Conservation (phyloP, 768 basidiomycete species). For the Dentipellis fragilis region DNA sequence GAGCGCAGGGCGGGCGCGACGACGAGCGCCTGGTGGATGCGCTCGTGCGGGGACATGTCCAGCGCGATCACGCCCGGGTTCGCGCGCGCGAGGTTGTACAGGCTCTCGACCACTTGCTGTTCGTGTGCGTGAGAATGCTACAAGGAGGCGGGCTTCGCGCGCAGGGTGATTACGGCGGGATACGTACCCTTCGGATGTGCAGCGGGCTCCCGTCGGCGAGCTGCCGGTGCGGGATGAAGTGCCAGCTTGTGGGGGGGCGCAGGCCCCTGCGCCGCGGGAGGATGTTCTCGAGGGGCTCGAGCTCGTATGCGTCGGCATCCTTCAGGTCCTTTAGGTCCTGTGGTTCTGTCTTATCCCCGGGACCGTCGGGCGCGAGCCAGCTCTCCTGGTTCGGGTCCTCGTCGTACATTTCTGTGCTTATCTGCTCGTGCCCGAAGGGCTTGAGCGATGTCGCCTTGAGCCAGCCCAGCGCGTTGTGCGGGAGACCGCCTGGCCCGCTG, state of each 20-base stretch:
- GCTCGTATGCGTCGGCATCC: background rate
- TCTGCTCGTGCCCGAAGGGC: constrained; percentile 7
- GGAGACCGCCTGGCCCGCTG: constrained; percentile 11
- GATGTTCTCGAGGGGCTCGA: background rate
- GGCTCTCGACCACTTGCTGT: background rate
- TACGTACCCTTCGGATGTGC: constrained; percentile 20
- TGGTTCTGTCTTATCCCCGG: too few species aligned
- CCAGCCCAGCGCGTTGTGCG: constrained; percentile 11
- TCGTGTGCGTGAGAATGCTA: background rate
- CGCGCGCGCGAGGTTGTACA: background rate
- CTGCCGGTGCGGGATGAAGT: constrained; percentile 19
- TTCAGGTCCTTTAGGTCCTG: too few species aligned
- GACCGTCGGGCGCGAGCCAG: constrained; percentile 10
- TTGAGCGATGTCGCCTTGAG: constrained; percentile 2
- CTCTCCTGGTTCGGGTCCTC: constrained; percentile 9
- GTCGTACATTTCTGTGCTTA: constrained; percentile 8
- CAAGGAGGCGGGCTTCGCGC: constrained; percentile 9
- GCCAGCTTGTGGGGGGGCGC: constrained; percentile 17
- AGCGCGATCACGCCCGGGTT: background rate
- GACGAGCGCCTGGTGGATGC: background rate
- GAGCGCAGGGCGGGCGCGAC: background rate
- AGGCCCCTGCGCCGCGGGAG: constrained; percentile 13
- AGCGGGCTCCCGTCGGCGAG: constrained; percentile 10
- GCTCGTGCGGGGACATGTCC: background rate
- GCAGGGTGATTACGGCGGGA: background rate